phyloP scores from a whole-genome alignment of 2,329 filamentous ascomycete species.

The Neopestalotiopsis sp. region DNA sequence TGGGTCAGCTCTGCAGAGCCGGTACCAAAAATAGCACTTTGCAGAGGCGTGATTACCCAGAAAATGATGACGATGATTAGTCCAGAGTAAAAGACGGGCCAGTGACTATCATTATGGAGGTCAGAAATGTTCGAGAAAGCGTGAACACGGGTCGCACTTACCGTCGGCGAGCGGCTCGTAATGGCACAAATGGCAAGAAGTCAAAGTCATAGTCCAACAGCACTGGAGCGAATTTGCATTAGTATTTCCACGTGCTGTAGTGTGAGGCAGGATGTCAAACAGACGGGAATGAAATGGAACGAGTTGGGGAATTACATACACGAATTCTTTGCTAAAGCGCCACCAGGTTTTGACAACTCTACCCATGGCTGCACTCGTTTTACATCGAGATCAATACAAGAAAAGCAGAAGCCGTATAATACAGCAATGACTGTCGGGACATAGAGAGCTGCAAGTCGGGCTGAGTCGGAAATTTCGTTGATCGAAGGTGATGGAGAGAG shows the following conservation, averaged over 20 bases:
- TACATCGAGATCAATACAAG: neutral
- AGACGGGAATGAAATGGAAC: too few species aligned
- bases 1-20: neutral
- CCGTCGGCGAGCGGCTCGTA: neutral
- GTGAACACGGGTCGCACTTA: neutral
- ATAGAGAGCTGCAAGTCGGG: neutral
- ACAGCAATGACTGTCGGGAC: slow-evolving; percentile 1
- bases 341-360: neutral
- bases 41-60: neutral
- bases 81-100: neutral
- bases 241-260: too few species aligned
- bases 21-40: neutral
- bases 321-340: neutral
- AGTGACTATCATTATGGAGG: too few species aligned
- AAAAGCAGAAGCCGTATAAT: neutral
- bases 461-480: neutral
- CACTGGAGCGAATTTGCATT: neutral
- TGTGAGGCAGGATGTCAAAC: too few species aligned
- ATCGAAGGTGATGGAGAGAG: neutral
- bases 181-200: neutral
- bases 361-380: neutral
- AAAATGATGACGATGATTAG: neutral
- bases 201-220: neutral
- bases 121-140: neutral
- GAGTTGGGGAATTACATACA: neutral